phyloP scores from a whole-genome alignment of 179 eudicot genomes.

The Carnegiea gigantea region DNA sequence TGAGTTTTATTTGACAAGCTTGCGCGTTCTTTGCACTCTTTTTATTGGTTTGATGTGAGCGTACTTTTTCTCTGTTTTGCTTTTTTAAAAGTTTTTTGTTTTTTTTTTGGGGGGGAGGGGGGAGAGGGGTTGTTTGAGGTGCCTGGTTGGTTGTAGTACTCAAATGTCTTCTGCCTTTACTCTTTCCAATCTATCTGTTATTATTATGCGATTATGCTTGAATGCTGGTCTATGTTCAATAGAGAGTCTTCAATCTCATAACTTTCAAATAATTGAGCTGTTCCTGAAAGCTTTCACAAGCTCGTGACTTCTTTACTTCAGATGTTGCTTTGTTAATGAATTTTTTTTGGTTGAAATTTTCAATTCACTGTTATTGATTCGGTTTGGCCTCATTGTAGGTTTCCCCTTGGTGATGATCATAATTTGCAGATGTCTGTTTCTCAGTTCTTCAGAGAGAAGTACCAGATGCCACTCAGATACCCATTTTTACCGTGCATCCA shows the following conservation, averaged over 20 bases:
- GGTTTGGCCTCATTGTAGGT: conserved; percentile 30
- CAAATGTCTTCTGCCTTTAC: background rate
- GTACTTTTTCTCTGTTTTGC: background rate
- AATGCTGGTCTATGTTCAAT: background rate
- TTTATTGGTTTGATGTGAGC: too few relatives aligned
- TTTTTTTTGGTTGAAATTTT: background rate
- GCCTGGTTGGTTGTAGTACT: background rate
- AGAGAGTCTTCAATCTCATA: background rate
- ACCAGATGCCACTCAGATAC: conserved; percentile 36
- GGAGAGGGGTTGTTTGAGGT: background rate
- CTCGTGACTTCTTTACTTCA: background rate
- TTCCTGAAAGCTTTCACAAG: background rate
- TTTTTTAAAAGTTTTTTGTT: background rate
- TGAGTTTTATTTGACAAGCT: background rate
- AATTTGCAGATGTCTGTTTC: conserved; percentile 42
- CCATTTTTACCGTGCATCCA: conserved; percentile 61
- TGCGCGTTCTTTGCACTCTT: background rate
- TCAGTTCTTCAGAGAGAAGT: conserved; percentile 51
- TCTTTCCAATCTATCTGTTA: background rate
- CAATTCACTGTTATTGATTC: background rate
- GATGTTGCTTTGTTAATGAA: background rate
- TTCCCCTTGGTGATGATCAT: conserved; percentile 29
- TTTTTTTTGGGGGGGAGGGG: background rate
- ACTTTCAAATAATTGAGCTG: background rate
- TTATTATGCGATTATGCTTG: background rate